Evolutionary conservation across 495 filamentous ascomycete genomes (phyloP).

Genomic region (Aspergillus sparsus): DNA sequence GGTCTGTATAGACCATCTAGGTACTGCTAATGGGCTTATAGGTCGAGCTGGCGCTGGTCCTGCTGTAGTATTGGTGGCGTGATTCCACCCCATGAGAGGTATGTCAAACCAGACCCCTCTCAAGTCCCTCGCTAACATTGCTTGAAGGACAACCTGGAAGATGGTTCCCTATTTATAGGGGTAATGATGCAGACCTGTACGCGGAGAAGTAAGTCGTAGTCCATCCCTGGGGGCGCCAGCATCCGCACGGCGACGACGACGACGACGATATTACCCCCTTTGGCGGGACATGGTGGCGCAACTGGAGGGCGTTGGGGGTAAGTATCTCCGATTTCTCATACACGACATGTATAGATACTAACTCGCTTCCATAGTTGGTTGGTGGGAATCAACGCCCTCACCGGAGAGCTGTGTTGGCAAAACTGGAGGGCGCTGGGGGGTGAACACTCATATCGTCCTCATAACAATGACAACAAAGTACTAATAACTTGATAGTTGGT

Average conservation of each 20-base stretch:
- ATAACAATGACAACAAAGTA: too few relatives aligned
- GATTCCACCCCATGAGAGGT: constrained; percentile 9
- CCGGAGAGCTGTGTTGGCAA: neutral
- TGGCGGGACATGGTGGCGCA: neutral
- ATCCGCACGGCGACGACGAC: constrained; percentile 1
- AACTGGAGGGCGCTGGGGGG: neutral
- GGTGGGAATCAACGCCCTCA: constrained; percentile 3
- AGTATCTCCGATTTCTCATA: neutral
- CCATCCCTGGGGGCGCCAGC: constrained; percentile 19
- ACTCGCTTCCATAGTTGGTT: constrained; percentile 5
- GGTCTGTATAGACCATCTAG: constrained; percentile 22
- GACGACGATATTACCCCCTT: neutral
- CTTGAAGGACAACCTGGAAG: constrained; percentile 13
- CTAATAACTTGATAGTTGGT: neutral
- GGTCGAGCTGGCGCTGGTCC: constrained; percentile 21
- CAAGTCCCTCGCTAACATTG: neutral
- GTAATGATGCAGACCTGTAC: constrained; percentile 25
- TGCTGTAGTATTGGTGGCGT: constrained; percentile 21
- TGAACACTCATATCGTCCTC: neutral
- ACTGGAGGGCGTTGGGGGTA: constrained; percentile 19
- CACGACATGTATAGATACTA: neutral
- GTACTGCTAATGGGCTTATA: constrained; percentile 24
- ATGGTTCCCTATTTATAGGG: constrained; percentile 20
- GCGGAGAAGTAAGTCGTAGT: constrained; percentile 20
- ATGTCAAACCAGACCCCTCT: neutral